Base-by-base conservation (phyloP, 768 basidiomycete species). In the Lyophyllum atratum region DNA sequence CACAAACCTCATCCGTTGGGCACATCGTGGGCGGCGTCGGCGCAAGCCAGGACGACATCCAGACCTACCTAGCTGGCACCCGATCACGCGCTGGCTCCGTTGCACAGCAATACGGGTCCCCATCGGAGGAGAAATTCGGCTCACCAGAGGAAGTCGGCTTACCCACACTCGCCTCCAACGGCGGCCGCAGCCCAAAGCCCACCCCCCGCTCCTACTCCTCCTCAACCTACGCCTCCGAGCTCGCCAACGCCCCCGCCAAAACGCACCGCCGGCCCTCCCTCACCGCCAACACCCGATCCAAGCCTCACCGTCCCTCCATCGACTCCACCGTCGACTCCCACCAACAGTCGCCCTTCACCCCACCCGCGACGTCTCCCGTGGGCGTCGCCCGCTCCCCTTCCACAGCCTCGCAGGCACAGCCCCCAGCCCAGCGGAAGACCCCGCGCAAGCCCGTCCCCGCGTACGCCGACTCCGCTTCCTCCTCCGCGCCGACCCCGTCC, bases 391-490 rank as follows among this genome's bases (percentile, higher is more conserved):
- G 47, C 24, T 22, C 17, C 19, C 10, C 60, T 4, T 55, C 42
- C 25, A 31, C 50, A 0, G 53, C 47, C 6, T 17, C 28, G 21
- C n/a, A n/a, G 2, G n/a, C 24, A 29, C 61, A 53, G 19, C 40
- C 39, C 29, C 43, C 43, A 4, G 26, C 50, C 6, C 42, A 45
- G 5, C 60, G 59, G 17, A 65, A 59, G 31, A 58, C 61, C 14
- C 31, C 58, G 21, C 59, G 66, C 28, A 67, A 67, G 48, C 64
- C 66, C 12, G 66, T 67, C 4, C 66, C 66, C 3, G 61, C 50
- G 1, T 67, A 67, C 46, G 22, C 43, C 8, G 54, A 46, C 26
- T 46, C 54, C 31, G n/a, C n/a, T n/a, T 24, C 49, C 24, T 14
- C 31, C 25, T 52, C 49, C 6, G 37, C 34, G 15, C 37, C 50